These are phyloP conservation scores for Puccinia coronata DNA, from an alignment of 1,284 basidiomycete species.

Conservation along the genomic window DNA sequence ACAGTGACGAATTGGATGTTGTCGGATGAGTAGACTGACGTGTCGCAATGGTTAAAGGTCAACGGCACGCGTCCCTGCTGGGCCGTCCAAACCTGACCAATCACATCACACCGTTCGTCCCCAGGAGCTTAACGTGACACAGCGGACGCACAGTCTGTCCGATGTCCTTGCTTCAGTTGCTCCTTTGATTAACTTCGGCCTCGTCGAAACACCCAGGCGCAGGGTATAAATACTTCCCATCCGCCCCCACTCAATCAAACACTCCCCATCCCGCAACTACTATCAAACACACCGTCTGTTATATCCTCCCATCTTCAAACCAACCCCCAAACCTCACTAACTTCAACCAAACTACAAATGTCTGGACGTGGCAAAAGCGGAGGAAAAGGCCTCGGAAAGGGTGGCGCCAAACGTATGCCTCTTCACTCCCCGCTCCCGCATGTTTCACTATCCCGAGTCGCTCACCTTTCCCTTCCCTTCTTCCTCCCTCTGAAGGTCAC, in stretches of 20 bases:
- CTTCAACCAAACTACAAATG: conserved; percentile 62
- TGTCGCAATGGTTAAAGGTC: not conserved
- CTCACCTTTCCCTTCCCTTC: not conserved
- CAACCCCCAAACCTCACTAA: not conserved
- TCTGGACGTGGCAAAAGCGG: conserved; percentile 74
- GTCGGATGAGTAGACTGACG: too few relatives aligned
- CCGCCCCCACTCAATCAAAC: not conserved
- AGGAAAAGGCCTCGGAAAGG: too few relatives aligned
- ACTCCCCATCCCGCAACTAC: not conserved
- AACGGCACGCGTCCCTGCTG: conserved; percentile 5
- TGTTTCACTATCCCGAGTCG: too few relatives aligned
- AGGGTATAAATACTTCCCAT: not conserved
- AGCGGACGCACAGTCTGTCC: too few relatives aligned
- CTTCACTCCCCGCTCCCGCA: not conserved
- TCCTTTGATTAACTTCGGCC: not conserved
- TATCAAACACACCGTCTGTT: not conserved
- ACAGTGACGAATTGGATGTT: too few relatives aligned
- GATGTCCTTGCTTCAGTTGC: not conserved
- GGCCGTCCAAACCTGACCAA: not conserved
- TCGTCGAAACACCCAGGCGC: too few relatives aligned
- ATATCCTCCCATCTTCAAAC: not conserved
- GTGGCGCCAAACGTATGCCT: conserved; percentile 57
- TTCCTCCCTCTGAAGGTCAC: conserved; percentile 48
- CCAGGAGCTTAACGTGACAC: not conserved
- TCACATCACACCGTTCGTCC: not conserved